Conservation (phyloP, 805 yeast genomes). For the Candida tammaniensis region DNA sequence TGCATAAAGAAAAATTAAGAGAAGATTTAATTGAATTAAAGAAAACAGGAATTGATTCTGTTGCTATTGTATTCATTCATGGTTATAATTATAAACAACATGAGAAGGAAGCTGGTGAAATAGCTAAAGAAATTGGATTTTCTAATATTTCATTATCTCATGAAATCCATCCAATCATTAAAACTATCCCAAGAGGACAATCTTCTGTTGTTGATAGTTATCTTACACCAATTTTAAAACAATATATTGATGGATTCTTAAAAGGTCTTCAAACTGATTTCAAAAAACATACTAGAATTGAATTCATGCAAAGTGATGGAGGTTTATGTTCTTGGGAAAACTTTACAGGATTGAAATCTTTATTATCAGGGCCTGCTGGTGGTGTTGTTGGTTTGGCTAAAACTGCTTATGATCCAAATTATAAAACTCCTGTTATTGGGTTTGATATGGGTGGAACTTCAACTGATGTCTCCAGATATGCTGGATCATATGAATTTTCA, state of each 20-base stretch:
- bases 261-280: slow-evolving; percentile 56
- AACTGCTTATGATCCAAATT: slow-evolving; percentile 30
- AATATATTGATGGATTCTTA: slow-evolving; percentile 60
- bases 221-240: slow-evolving; percentile 72
- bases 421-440: slow-evolving; percentile 65
- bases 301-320: slow-evolving; percentile 23
- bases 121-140: slow-evolving; percentile 69
- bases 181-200: slow-evolving; percentile 71
- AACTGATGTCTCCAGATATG: slow-evolving; percentile 76
- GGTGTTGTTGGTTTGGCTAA: slow-evolving; percentile 21
- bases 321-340: slow-evolving; percentile 18
- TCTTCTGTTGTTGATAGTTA: slow-evolving; percentile 83
- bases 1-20: slow-evolving; percentile 46
- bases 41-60: slow-evolving; percentile 58
- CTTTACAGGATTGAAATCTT: slow-evolving; percentile 18
- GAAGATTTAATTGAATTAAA: slow-evolving; percentile 44
- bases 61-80: slow-evolving; percentile 74
- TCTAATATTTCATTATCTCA: slow-evolving; percentile 66
- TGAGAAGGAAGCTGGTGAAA: slow-evolving; percentile 40
- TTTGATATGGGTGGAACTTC: slow-evolving; percentile 94
- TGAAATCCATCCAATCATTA: slow-evolving; percentile 74
- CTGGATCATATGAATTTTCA: slow-evolving; percentile 70
- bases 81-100: slow-evolving; percentile 73
- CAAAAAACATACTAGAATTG: slow-evolving; percentile 22
- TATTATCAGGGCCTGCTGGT: slow-evolving; percentile 24